Base-by-base conservation (phyloP, 352 stramenopile genomes). In the Poterioochromonas sp. region DNA sequence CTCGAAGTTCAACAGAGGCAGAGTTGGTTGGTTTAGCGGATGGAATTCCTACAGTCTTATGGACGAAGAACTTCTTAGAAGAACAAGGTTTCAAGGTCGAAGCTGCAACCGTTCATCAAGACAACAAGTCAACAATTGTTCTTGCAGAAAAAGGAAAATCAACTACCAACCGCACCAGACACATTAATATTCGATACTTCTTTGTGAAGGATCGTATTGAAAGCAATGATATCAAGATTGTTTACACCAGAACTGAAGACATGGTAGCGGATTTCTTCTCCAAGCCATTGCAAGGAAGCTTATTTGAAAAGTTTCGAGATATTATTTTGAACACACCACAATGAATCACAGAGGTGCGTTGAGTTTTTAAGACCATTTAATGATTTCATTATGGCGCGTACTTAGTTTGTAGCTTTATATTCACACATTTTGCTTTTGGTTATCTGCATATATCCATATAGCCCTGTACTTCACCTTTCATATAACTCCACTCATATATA, bases 161-260 rank as follows among this genome's bases (percentile, higher is more conserved):
- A 11, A 71, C 34, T 47, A 47, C 15, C 15, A 43, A 71, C 8
- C 12, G 5, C 32, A 71, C 63, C 11, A 40, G 63, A 47, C 63
- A 71, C 63, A 71, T 71, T 47, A 71, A 47, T 29, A 47, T 47
- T 11, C 29, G 63, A 71, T 71, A 71, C 32, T 71, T 71, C 63
- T 71, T 71, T 29, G 32, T 71, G 2, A 71, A 71, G 63, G 63
- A 73, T 47, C 22, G 32, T 15, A 40, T 47, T 47, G 63, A 40
- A 35, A 73, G 37, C 37, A 47, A 47, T 40, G 29, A 73, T 20
- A 44, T 73, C 22, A 73, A 44, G 35, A 11, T 73, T 15, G 63
- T 35, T 8, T 73, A 73, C 63, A 35, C 32, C 11, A 8, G 8
- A 47, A 73, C 63, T 47, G 63, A 47, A 29, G 37, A 73, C 8